phyloP scores from a whole-genome alignment of 495 filamentous ascomycete genomes.

The Venustampulla echinocandica region DNA sequence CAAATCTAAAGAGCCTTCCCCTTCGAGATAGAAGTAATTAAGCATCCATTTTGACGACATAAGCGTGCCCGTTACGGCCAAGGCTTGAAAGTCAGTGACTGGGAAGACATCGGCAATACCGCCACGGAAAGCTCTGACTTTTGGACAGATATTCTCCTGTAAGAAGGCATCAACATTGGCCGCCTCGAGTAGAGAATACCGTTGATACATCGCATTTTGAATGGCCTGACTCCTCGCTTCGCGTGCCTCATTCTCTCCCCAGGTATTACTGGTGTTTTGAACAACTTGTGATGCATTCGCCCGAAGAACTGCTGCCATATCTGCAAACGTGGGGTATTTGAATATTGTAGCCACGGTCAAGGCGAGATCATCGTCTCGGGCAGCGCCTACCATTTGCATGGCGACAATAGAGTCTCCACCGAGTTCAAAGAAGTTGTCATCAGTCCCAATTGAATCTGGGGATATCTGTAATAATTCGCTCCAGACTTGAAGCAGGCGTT shows the following conservation, averaged over 20 bases:
- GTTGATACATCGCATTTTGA: constrained; percentile 28
- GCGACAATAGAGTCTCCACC: constrained; percentile 64
- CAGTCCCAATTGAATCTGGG: constrained; percentile 33
- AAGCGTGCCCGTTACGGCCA: constrained; percentile 53
- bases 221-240: constrained; percentile 15
- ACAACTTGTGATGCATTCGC: neutral
- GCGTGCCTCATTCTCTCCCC: constrained; percentile 14
- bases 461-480: constrained; percentile 6
- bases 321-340: constrained; percentile 3
- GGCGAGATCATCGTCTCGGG: constrained; percentile 40
- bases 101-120: constrained; percentile 45
- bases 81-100: constrained; percentile 54
- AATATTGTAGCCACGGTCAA: constrained; percentile 52
- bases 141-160: constrained; percentile 41
- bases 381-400: constrained; percentile 58
- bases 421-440: constrained; percentile 53
- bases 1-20: constrained; percentile 38
- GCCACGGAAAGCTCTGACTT: constrained; percentile 46
- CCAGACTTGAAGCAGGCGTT: constrained; percentile 3
- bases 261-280: neutral
- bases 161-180: constrained; percentile 35
- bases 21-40: constrained; percentile 52
- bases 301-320: constrained; percentile 7
- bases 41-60: constrained; percentile 31
- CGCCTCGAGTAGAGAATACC: constrained; percentile 37